Percentiles rank a stretch among this genome's conserved stretches.
phyloP scores from a whole-genome alignment of 2,329 filamentous ascomycete genomes.

The Colletotrichum sp. region DNA sequence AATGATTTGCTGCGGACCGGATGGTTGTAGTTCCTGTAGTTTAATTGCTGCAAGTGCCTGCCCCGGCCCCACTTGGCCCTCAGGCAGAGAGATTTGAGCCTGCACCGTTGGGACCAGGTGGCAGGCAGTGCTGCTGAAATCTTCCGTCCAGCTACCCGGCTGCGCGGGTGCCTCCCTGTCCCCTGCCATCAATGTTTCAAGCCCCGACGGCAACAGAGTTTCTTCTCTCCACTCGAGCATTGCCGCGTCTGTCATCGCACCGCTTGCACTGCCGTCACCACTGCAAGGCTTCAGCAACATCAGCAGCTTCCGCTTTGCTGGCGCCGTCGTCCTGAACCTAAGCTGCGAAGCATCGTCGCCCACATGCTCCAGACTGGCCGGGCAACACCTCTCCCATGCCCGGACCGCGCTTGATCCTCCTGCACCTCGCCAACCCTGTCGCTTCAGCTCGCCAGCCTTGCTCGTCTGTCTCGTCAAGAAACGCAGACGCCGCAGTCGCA shows the following conservation, averaged over 20 bases:
- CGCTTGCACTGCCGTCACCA: neutral
- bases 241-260: neutral
- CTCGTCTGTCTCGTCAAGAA: neutral
- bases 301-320: neutral
- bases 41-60: neutral
- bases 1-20: neutral
- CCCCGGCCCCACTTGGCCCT: neutral
- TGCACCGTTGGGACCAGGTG: neutral
- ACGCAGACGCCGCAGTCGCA: neutral
- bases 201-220: neutral
- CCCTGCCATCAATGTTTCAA: neutral
- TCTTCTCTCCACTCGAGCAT: neutral
- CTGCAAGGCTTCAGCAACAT: neutral
- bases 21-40: neutral
- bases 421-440: conserved; percentile 8
- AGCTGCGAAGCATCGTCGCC: neutral
- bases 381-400: neutral
- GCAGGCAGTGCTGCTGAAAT: neutral
- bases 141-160: neutral
- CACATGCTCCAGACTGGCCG: neutral
- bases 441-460: neutral
- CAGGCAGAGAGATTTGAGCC: neutral
- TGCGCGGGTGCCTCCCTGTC: neutral
- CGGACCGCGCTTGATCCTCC: conserved; percentile 18
- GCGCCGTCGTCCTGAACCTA: neutral